Conservation (phyloP, 768 basidiomycete species). For the Punctularia strigosozonata region DNA sequence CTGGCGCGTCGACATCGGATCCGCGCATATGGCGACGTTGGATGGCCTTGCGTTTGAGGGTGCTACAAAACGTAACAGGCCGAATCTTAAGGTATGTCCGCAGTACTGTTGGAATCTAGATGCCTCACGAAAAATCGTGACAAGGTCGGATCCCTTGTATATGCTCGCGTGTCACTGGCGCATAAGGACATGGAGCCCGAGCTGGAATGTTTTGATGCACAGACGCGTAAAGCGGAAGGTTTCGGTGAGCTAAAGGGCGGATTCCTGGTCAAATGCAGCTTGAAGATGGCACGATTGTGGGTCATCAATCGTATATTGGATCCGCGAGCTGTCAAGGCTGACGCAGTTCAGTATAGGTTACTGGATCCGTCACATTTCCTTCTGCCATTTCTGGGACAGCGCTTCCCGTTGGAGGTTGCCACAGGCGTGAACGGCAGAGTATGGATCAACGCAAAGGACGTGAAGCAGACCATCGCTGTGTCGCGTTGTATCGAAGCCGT, state of each 20-base stretch:
- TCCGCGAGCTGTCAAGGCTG: slow-evolving; percentile 1
- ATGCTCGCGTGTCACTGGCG: slow-evolving; percentile 85
- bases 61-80: slow-evolving; percentile 88
- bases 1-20: slow-evolving; percentile 89
- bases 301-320: slow-evolving; percentile 16
- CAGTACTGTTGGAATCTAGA: too few species aligned
- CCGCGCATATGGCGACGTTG: slow-evolving; percentile 73
- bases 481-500: slow-evolving; percentile 72
- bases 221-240: slow-evolving; percentile 84
- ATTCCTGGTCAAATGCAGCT: slow-evolving; percentile 68
- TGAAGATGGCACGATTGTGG: slow-evolving; percentile 80
- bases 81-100: slow-evolving; percentile 82
- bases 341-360: slow-evolving; percentile 33
- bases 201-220: slow-evolving; percentile 90
- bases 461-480: slow-evolving; percentile 62
- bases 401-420: slow-evolving; percentile 80
- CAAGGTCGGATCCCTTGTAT: slow-evolving; percentile 87
- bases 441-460: slow-evolving; percentile 74
- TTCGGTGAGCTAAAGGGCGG: slow-evolving; percentile 92
- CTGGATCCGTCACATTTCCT: slow-evolving; percentile 76
- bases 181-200: slow-evolving; percentile 99
- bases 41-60: slow-evolving; percentile 94
- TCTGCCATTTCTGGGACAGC: slow-evolving; percentile 65
- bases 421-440: slow-evolving; percentile 88
- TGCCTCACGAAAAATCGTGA: too few species aligned